phyloP scores from a whole-genome alignment of 108 stramenopile genomes.

The Schizochytrium sp. region DNA sequence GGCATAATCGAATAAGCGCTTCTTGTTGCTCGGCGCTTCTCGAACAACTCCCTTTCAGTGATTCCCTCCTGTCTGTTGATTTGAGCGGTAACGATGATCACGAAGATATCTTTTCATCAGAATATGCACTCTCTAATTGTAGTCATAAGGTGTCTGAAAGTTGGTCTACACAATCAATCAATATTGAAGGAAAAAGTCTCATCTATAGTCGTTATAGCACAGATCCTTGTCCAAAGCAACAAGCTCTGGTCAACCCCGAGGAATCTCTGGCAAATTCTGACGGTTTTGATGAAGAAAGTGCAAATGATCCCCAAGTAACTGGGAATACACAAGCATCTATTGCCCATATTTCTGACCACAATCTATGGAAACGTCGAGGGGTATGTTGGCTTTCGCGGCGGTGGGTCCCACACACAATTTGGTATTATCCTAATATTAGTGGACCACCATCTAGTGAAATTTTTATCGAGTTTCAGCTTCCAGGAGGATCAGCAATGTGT shows the following conservation, averaged over 20 bases:
- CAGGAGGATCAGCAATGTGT: constrained; percentile 26
- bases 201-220: constrained; percentile 31
- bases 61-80: neutral
- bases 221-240: neutral
- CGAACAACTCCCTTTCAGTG: neutral
- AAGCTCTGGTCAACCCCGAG: neutral
- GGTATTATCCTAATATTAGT: constrained; percentile 43
- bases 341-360: neutral
- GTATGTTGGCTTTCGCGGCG: constrained; percentile 30
- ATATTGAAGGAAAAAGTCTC: neutral
- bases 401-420: constrained; percentile 42
- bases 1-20: neutral
- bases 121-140: neutral
- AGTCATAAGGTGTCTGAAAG: neutral
- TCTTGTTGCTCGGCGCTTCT: neutral
- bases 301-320: neutral
- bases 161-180: neutral
- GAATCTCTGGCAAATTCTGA: neutral
- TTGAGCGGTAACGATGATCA: constrained; percentile 30
- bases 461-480: constrained; percentile 7
- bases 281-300: neutral
- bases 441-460: constrained; percentile 22
- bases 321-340: neutral
- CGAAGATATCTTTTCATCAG: neutral
- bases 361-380: constrained; percentile 30